Evolutionary conservation across 768 basidiomycete genomes (phyloP).

Genomic region (Boletus rubropictus): DNA sequence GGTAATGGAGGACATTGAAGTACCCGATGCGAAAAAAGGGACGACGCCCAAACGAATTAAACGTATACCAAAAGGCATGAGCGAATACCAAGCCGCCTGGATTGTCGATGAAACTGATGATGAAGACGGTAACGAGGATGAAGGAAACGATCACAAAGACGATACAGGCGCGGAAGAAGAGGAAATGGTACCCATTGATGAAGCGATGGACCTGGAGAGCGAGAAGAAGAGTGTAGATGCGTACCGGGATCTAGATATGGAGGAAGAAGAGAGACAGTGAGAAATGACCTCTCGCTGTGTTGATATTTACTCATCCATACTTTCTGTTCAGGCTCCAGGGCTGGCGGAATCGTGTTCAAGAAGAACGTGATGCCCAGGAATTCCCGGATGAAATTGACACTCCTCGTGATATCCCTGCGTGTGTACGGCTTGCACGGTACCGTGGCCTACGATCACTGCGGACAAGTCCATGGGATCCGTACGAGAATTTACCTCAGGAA

Average conservation of each 20-base stretch:
- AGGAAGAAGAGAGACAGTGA: slow-evolving; percentile 85
- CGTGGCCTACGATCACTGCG: slow-evolving; percentile 88
- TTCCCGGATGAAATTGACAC: slow-evolving; percentile 98
- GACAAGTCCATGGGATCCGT: slow-evolving; percentile 97
- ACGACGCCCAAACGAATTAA: slow-evolving; percentile 79
- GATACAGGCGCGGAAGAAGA: slow-evolving; percentile 43
- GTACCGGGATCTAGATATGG: slow-evolving; percentile 74
- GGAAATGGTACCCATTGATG: slow-evolving; percentile 55
- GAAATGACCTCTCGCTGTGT: slow-evolving; percentile 22
- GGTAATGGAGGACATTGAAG: slow-evolving; percentile 14
- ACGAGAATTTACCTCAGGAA: slow-evolving; percentile 89
- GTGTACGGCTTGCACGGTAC: slow-evolving; percentile 82
- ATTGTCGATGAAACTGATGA: slow-evolving; percentile 79
- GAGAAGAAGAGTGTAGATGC: slow-evolving; percentile 47
- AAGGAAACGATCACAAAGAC: slow-evolving; percentile 40
- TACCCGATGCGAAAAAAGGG: slow-evolving; percentile 63
- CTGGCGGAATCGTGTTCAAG: slow-evolving; percentile 65
- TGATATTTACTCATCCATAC: background rate
- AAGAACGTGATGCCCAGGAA: slow-evolving; percentile 74
- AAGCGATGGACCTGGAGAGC: slow-evolving; percentile 51
- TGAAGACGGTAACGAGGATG: slow-evolving; percentile 46
- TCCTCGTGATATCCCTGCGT: slow-evolving; percentile 75
- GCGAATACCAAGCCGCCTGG: slow-evolving; percentile 96
- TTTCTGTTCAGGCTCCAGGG: slow-evolving; percentile 48
- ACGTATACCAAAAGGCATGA: slow-evolving; percentile 90